Evolutionary conservation across 257 asterid species (phyloP), one percentile per base, ranked within the genome.

Genomic region (Cordia subcordata): DNA sequence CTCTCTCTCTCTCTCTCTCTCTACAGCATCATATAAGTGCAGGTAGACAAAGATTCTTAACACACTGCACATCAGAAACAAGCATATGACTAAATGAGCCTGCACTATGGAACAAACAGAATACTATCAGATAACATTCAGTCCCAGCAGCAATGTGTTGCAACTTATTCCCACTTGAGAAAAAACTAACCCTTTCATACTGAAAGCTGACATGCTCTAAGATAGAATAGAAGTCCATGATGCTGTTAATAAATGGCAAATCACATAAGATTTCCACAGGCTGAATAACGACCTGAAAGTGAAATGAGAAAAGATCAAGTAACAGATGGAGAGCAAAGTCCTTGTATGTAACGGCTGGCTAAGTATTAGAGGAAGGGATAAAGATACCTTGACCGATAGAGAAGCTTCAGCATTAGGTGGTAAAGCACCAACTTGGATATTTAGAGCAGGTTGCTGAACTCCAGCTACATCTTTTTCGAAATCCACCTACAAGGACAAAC

Each of bases 341-440:
- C 12, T 42, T 11, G 3, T 42, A 42, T 42, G 35, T 27, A 8
- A 38, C 21, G 35, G 65, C 72, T 47, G 44, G 32, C 64, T 62
- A 16, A 51, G 65, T 57, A 59, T 57, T 55, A 33, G 55, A 33
- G 55, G 71, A 53, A 46, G 40, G 63, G 18, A 21, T 58, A 53
- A 59, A 64, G 49, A 20, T 67, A 92, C 96, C 96, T 92, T 88
- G 66, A 88, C 80, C 23, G 84, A 81, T 44, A 86, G 76, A 72
- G 68, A 63, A 54, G 61, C 67, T 65, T 74, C 85, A 68, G 63
- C 66, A 65, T 63, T 76, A 52, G 81, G 64, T 58, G 88, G 79
- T 10, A 79, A 75, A 58, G 84, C 74, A 62, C 88, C 93, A 74
- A 84, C 70, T 78, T 79, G 81, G 71, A 86, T 72, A 67, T 71